These are phyloP conservation scores for Anisodus tanguticus DNA, from an alignment of 257 asterid species.

Conservation along the genomic window DNA sequence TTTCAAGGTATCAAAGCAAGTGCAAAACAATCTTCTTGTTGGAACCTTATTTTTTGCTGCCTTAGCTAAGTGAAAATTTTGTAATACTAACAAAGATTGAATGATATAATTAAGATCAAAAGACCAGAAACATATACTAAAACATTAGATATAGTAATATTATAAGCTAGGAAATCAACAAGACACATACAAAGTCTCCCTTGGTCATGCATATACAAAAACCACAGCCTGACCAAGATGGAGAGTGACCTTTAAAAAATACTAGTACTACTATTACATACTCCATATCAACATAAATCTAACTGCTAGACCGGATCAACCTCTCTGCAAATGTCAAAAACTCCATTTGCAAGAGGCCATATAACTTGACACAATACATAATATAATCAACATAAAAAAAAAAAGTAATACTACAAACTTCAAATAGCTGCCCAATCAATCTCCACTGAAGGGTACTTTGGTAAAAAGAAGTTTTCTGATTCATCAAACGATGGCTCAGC, in stretches of 20 bases:
- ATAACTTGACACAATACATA: slow-evolving; percentile 13
- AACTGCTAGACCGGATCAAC: slow-evolving; percentile 26
- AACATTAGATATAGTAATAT: background rate
- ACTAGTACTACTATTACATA: slow-evolving; percentile 14
- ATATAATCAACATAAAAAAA: slow-evolving; percentile 22
- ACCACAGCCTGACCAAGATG: slow-evolving; percentile 60
- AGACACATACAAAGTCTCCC: slow-evolving; percentile 35
- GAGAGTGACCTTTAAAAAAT: slow-evolving; percentile 29
- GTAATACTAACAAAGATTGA: too few species aligned
- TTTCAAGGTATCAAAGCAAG: background rate
- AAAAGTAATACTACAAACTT: slow-evolving; percentile 3
- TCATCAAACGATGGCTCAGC: slow-evolving; percentile 52
- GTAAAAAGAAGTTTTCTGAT: slow-evolving; percentile 52
- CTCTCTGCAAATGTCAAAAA: slow-evolving; percentile 84
- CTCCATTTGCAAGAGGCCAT: slow-evolving; percentile 66
- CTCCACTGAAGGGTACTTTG: slow-evolving; percentile 84
- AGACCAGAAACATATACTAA: too few species aligned
- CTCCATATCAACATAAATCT: slow-evolving; percentile 5
- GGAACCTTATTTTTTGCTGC: too few species aligned
- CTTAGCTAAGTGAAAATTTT: too few species aligned
- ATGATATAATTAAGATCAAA: too few species aligned
- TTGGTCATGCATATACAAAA: slow-evolving; percentile 63
- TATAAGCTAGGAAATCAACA: slow-evolving; percentile 18
- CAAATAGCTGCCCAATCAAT: slow-evolving; percentile 86
- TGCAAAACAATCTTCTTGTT: background rate